These are phyloP conservation scores for Dioszegia hungarica DNA, from an alignment of 768 basidiomycete species.

Conservation along the genomic window DNA sequence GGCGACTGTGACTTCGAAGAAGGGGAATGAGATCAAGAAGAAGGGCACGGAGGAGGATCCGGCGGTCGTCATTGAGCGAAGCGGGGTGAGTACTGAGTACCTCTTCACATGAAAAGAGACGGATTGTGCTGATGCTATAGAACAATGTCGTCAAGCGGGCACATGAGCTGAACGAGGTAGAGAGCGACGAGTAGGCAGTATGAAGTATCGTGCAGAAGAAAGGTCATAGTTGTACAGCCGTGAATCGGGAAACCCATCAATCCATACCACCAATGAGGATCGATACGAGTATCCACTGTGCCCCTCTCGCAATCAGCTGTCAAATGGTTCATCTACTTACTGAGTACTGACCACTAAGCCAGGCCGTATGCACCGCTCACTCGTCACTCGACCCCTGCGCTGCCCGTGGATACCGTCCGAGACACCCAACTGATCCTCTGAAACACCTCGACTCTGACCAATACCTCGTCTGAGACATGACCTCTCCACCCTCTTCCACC, in stretches of 20 bases:
- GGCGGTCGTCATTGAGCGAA: constrained; percentile 54
- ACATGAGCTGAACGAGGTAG: constrained; percentile 55
- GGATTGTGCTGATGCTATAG: constrained; percentile 31
- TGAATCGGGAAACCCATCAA: too few relatives aligned
- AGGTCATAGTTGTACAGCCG: too few relatives aligned
- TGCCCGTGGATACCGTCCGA: not conserved
- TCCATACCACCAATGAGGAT: too few relatives aligned
- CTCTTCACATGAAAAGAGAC: not conserved
- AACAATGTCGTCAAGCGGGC: constrained; percentile 58
- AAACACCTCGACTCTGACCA: not conserved
- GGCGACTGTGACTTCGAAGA: constrained; percentile 54
- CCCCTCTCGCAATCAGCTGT: too few relatives aligned
- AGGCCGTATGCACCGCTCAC: too few relatives aligned
- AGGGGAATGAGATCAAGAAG: constrained; percentile 54
- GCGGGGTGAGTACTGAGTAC: constrained; percentile 50
- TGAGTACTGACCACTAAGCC: too few relatives aligned
- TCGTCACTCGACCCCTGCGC: too few relatives aligned
- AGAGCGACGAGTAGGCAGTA: constrained; percentile 15
- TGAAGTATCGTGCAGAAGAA: too few relatives aligned
- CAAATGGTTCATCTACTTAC: too few relatives aligned
- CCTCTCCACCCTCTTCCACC: not conserved
- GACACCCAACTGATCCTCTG: not conserved
- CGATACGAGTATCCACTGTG: too few relatives aligned
- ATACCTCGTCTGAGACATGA: not conserved
- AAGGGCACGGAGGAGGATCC: constrained; percentile 55